Percentiles rank a stretch among this genome's conserved stretches.
These are phyloP conservation scores for Pythium phragmiticola DNA, from an alignment of 352 stramenopile genomes.

Conservation along the genomic window DNA sequence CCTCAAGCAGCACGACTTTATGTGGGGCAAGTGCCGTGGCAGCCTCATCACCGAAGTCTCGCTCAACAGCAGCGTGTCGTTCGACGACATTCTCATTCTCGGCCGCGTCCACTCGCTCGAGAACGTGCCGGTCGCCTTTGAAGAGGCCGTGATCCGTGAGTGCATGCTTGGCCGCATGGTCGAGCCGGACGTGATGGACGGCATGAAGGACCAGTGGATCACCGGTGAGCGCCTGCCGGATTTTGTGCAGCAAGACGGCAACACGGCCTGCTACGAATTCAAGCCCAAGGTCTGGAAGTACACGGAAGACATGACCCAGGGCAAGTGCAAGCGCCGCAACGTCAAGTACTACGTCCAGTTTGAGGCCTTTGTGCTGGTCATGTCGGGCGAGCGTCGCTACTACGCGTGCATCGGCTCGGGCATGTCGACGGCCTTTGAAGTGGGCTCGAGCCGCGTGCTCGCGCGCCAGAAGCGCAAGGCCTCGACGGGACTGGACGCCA, in stretches of 20 bases:
- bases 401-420: slow-evolving; percentile 85
- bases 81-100: slow-evolving; percentile 79
- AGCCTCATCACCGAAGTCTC: slow-evolving; percentile 81
- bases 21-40: slow-evolving; percentile 88
- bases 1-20: slow-evolving; percentile 88
- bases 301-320: slow-evolving; percentile 85
- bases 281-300: slow-evolving; percentile 91
- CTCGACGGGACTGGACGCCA: slow-evolving; percentile 36
- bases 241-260: slow-evolving; percentile 75
- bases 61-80: slow-evolving; percentile 79
- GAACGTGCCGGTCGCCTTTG: slow-evolving; percentile 82
- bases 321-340: slow-evolving; percentile 87
- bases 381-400: slow-evolving; percentile 69
- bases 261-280: slow-evolving; percentile 83
- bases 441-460: slow-evolving; percentile 79
- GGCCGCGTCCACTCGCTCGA: slow-evolving; percentile 82
- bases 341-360: slow-evolving; percentile 90
- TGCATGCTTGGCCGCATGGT: slow-evolving; percentile 82
- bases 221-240: slow-evolving; percentile 76
- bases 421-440: slow-evolving; percentile 86
- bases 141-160: slow-evolving; percentile 79
- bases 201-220: slow-evolving; percentile 88
- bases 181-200: slow-evolving; percentile 73
- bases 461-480: slow-evolving; percentile 85
- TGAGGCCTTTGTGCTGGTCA: slow-evolving; percentile 80